These are phyloP conservation scores for Venturia aucupariae DNA, from an alignment of 2,329 filamentous ascomycete species.

Conservation along the genomic window DNA sequence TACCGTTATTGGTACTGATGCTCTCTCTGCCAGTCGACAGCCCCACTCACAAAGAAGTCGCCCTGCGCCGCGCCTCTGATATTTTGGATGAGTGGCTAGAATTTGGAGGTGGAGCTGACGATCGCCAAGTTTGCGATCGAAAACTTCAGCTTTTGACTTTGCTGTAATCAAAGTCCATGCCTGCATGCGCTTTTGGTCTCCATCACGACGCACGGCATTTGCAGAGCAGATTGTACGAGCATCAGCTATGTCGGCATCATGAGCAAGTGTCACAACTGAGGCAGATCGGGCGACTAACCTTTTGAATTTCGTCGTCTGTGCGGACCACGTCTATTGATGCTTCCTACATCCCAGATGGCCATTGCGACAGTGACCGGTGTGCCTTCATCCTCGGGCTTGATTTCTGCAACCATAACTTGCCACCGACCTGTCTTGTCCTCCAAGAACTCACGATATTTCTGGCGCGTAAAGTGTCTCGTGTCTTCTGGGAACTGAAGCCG, in stretches of 20 bases:
- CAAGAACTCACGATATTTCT: slow-evolving; percentile 15
- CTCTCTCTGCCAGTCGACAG: slow-evolving; percentile 11
- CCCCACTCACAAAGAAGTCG: slow-evolving; percentile 16
- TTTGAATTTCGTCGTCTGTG: background rate
- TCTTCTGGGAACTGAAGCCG: slow-evolving; percentile 14
- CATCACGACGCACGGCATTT: slow-evolving; percentile 11
- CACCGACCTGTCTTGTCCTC: slow-evolving; percentile 11
- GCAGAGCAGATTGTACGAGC: background rate
- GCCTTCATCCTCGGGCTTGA: background rate
- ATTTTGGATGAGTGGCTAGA: slow-evolving; percentile 17
- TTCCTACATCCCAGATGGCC: slow-evolving; percentile 16
- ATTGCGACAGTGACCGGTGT: slow-evolving; percentile 11
- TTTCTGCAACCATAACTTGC: slow-evolving; percentile 14
- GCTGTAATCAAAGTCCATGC: slow-evolving; percentile 12
- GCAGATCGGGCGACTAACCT: background rate
- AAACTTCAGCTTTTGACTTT: slow-evolving; percentile 12
- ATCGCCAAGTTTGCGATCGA: slow-evolving; percentile 14
- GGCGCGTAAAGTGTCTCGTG: slow-evolving; percentile 10
- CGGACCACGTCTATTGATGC: slow-evolving; percentile 1
- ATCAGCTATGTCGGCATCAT: background rate
- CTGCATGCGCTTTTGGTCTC: slow-evolving; percentile 14
- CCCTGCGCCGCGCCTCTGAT: slow-evolving; percentile 15
- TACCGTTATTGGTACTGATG: slow-evolving; percentile 14
- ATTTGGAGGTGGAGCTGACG: slow-evolving; percentile 17
- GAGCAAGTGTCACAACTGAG: background rate